These are phyloP conservation scores for Phascolomyces articulosus DNA, from an alignment of 371 early-diverging fungal species.

Conservation along the genomic window DNA sequence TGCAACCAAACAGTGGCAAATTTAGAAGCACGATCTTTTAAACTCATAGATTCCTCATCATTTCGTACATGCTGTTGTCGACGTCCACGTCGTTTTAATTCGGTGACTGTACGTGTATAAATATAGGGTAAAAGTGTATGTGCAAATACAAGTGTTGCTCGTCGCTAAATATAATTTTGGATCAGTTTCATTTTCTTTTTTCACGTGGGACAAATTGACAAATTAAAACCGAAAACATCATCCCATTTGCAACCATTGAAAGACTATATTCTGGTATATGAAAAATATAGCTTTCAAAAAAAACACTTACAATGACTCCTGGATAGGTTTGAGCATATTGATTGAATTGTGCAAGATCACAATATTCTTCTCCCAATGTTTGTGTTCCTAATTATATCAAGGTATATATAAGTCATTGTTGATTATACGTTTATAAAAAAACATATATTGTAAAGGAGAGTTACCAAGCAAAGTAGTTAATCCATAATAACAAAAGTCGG, in stretches of 20 bases:
- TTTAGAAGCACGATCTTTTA: conserved; percentile 6
- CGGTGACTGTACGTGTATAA: conserved; percentile 50
- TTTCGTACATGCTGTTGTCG: conserved; percentile 14
- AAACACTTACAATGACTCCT: conserved; percentile 45
- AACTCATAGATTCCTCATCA: background rate
- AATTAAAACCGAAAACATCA: too few relatives aligned
- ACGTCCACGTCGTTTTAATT: conserved; percentile 48
- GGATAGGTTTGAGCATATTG: conserved; percentile 52
- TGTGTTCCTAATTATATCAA: conserved; percentile 60
- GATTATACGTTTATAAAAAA: too few relatives aligned
- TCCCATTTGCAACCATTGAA: too few relatives aligned
- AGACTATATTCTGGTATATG: too few relatives aligned
- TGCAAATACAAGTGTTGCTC: conserved; percentile 53
- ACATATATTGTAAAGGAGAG: too few relatives aligned
- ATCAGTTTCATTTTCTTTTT: background rate
- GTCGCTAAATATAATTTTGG: conserved; percentile 43
- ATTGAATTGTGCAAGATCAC: conserved; percentile 79
- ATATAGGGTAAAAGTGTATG: conserved; percentile 64
- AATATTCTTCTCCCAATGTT: conserved; percentile 94
- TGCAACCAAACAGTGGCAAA: conserved; percentile 20
- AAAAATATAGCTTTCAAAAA: background rate
- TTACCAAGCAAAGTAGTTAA: conserved; percentile 72
- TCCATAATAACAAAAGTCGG: conserved; percentile 72
- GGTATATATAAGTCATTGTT: too few relatives aligned
- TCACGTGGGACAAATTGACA: too few relatives aligned